Conservation (phyloP, 1,139 yeast species). For the Sugiyamaella pinicola region DNA sequence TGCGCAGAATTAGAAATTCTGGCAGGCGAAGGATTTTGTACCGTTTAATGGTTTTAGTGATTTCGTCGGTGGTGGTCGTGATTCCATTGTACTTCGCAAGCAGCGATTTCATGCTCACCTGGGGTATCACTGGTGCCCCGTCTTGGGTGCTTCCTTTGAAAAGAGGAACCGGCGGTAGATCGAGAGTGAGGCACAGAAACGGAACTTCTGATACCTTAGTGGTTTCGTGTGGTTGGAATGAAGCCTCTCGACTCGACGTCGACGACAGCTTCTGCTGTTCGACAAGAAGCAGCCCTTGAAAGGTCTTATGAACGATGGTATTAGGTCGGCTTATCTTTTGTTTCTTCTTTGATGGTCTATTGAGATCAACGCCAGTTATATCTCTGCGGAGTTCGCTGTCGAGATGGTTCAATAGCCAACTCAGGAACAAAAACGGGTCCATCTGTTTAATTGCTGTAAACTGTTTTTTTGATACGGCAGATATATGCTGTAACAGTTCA, state of each 20-base stretch:
- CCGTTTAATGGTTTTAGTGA: constrained; percentile 42
- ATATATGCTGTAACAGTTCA: constrained; percentile 57
- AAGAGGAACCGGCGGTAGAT: constrained; percentile 59
- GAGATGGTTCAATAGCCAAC: constrained; percentile 60
- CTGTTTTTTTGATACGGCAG: constrained; percentile 47
- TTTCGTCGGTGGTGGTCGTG: constrained; percentile 33
- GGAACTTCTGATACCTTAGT: constrained; percentile 39
- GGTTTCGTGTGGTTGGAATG: constrained; percentile 6
- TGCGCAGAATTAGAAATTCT: constrained; percentile 54
- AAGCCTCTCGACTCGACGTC: not conserved
- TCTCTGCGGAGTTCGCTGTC: constrained; percentile 46
- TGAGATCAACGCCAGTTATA: too few relatives aligned
- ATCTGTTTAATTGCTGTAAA: constrained; percentile 46
- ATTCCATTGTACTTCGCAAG: constrained; percentile 52
- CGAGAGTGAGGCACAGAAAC: constrained; percentile 62
- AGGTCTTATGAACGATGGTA: constrained; percentile 39
- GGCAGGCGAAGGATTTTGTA: constrained; percentile 55
- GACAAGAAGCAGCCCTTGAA: constrained; percentile 58
- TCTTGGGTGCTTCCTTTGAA: constrained; percentile 49
- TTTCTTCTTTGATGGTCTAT: not conserved
- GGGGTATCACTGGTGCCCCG: constrained; percentile 51
- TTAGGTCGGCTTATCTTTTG: constrained; percentile 25
- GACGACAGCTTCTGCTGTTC: constrained; percentile 36
- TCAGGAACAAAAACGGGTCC: constrained; percentile 59
- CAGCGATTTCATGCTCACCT: constrained; percentile 52